These are phyloP conservation scores for Allium cepa DNA, from an alignment of 106 monocot genomes.

Conservation along the genomic window DNA sequence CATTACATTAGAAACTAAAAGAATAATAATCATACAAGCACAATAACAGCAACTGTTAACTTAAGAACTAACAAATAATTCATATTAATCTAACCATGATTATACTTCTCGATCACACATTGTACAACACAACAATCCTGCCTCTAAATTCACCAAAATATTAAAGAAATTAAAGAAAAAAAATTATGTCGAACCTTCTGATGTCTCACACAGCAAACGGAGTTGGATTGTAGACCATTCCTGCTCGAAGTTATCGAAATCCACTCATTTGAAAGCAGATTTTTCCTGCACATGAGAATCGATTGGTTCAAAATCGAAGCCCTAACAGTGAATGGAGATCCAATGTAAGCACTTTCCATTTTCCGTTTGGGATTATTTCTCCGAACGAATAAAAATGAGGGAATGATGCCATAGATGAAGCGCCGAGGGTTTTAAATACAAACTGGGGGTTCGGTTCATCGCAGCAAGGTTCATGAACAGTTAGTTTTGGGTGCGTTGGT, in stretches of 20 bases:
- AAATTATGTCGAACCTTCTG: constrained; percentile 3
- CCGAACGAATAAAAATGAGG: too few species aligned
- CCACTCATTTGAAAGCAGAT: not conserved
- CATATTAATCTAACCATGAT: not conserved
- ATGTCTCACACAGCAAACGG: constrained; percentile 8
- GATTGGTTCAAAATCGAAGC: constrained; percentile 2
- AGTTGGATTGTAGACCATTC: not conserved
- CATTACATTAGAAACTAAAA: not conserved
- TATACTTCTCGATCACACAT: not conserved
- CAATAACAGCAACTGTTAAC: not conserved
- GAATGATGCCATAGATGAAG: too few species aligned
- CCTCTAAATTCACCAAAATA: not conserved
- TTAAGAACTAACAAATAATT: not conserved
- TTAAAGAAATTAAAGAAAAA: not conserved
- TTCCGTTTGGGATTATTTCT: not conserved
- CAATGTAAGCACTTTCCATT: constrained; percentile 21
- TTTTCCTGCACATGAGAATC: not conserved
- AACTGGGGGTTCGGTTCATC: too few species aligned
- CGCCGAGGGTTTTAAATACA: too few species aligned
- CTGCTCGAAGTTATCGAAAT: not conserved
- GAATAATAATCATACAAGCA: not conserved
- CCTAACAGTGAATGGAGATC: constrained; percentile 10
- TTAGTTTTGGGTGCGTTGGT: too few species aligned
- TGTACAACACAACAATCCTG: not conserved
- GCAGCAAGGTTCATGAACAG: too few species aligned